These are phyloP conservation scores for Xerocomellus intermedius DNA, from an alignment of 768 basidiomycete genomes.

Conservation along the genomic window DNA sequence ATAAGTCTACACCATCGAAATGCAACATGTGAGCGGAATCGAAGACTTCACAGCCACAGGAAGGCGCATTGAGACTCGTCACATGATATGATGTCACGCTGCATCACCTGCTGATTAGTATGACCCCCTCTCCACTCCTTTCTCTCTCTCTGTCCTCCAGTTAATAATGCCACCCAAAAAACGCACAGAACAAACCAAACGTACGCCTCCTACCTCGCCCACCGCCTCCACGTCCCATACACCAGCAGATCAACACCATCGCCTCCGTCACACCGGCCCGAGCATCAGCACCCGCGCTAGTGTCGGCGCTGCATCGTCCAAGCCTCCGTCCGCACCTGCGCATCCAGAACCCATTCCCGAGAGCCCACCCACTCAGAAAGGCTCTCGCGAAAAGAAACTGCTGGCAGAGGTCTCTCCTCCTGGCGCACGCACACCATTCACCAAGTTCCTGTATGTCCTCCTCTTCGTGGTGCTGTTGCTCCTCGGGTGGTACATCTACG, in stretches of 20 bases:
- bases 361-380: neutral
- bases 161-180: slow-evolving; percentile 18
- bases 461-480: slow-evolving; percentile 41
- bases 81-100: slow-evolving; percentile 23
- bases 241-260: slow-evolving; percentile 12
- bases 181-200: slow-evolving; percentile 13
- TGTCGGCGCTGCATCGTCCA: neutral
- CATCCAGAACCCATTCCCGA: neutral
- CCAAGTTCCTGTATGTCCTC: slow-evolving; percentile 50
- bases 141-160: neutral
- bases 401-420: slow-evolving; percentile 4
- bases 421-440: slow-evolving; percentile 2
- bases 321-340: neutral
- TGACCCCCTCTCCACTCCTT: neutral
- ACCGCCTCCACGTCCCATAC: slow-evolving; percentile 6
- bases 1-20: slow-evolving; percentile 4
- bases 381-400: neutral
- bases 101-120: neutral
- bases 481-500: slow-evolving; percentile 51
- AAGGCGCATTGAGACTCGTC: neutral
- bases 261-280: slow-evolving; percentile 19
- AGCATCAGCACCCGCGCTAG: slow-evolving; percentile 10
- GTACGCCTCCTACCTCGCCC: slow-evolving; percentile 3
- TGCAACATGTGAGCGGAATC: no score
- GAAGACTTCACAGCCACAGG: neutral